Percentiles rank a stretch among this genome's conserved stretches.
These are phyloP conservation scores for Clathrus columnatus DNA, from an alignment of 768 basidiomycete species.

Conservation along the genomic window DNA sequence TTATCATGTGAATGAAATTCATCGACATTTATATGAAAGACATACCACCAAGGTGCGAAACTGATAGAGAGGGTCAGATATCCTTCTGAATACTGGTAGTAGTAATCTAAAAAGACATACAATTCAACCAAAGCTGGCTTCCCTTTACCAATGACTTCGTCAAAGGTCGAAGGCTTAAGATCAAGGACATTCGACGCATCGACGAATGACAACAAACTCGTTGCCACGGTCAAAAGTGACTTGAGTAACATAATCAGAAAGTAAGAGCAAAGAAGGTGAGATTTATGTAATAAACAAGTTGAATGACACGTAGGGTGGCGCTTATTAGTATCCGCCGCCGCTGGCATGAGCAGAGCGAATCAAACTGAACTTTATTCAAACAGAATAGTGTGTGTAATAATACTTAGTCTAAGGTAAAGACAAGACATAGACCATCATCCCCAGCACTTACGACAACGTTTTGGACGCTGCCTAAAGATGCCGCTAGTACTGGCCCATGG, in stretches of 20 bases:
- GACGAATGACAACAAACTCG: neutral
- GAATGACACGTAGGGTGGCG: no score
- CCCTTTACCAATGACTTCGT: slow-evolving; percentile 63
- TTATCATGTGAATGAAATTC: no score
- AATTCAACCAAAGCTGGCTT: slow-evolving; percentile 87
- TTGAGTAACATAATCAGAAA: neutral
- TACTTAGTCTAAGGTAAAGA: slow-evolving; percentile 62
- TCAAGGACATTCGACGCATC: slow-evolving; percentile 78
- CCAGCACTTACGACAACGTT: slow-evolving; percentile 75
- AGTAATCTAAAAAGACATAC: slow-evolving; percentile 38
- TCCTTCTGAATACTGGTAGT: neutral
- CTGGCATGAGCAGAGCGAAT: no score
- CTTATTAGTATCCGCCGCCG: no score
- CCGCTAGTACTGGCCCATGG: slow-evolving; percentile 62
- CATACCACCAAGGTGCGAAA: slow-evolving; percentile 86
- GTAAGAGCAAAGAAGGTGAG: neutral
- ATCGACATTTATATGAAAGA: slow-evolving; percentile 10
- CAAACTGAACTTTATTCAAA: no score
- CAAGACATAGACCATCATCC: slow-evolving; percentile 82
- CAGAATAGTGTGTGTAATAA: no score
- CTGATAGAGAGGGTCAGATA: slow-evolving; percentile 26
- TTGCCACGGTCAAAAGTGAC: neutral
- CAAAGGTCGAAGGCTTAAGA: slow-evolving; percentile 67
- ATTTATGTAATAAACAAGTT: no score
- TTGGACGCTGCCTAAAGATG: slow-evolving; percentile 53